Evolutionary conservation across 257 asterid genomes (phyloP).

Genomic region (Nicotiana noctiflora): DNA sequence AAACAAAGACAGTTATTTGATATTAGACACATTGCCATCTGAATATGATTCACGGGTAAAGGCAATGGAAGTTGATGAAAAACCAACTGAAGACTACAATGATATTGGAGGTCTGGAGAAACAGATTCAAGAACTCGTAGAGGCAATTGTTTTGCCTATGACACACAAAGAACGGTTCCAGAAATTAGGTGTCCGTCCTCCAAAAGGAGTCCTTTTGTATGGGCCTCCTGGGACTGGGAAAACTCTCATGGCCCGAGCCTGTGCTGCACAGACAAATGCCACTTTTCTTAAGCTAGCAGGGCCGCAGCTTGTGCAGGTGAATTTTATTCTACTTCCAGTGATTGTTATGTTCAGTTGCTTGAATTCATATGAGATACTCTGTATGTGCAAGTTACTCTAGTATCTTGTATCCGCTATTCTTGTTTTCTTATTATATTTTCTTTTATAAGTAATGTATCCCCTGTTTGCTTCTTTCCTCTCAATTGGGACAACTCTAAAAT

Average conservation of each 20-base stretch:
- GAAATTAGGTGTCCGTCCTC: slow-evolving; percentile 74
- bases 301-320: slow-evolving; percentile 91
- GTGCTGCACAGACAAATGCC: slow-evolving; percentile 98
- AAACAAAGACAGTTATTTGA: slow-evolving; percentile 90
- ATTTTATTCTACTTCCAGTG: not conserved
- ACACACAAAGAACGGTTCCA: slow-evolving; percentile 78
- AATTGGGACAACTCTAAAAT: not conserved
- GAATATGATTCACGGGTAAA: slow-evolving; percentile 95
- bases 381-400: not conserved
- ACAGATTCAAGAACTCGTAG: slow-evolving; percentile 88
- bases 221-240: slow-evolving; percentile 94
- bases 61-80: slow-evolving; percentile 99
- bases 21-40: slow-evolving; percentile 88
- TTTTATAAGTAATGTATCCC: not conserved
- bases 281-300: slow-evolving; percentile 92
- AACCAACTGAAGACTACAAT: slow-evolving; percentile 94
- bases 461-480: not conserved
- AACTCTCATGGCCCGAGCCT: slow-evolving; percentile 86
- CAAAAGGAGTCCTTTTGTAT: slow-evolving; percentile 73
- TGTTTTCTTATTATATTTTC: not conserved
- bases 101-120: slow-evolving; percentile 96
- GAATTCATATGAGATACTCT: not conserved
- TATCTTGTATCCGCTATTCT: not conserved
- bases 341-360: not conserved
- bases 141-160: slow-evolving; percentile 87